Base-by-base conservation (phyloP, 495 filamentous ascomycete species). In the Podospora comata region DNA sequence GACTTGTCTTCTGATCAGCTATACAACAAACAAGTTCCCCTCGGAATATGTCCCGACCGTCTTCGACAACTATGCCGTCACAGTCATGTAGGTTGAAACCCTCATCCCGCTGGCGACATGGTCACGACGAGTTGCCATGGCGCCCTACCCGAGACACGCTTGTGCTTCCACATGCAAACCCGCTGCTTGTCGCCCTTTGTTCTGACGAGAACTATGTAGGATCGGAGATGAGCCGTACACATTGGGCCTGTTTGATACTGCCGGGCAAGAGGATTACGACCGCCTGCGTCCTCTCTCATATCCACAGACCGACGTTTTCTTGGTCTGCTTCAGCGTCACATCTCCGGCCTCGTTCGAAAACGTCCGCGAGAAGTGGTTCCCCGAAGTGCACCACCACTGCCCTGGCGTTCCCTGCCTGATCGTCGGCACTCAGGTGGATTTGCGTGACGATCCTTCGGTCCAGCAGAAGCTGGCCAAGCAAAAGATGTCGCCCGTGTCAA, bases 51-150 rank as follows among this genome's bases (percentile, higher is more conserved):
- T 99, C 23, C 95, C 95, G 26, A 99, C 95, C 23, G 95, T 99
- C 39, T 99, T 99, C 79, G 95, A 99, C 79, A 99, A 99, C 82
- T 99, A 99, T 89, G 95, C 95, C 19, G 95, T 99, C 76, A 99
- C 95, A 58, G 94, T 97, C 65, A 97, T 97, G 94, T 97, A 86
- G 89, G 94, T 91, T 62, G 58, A 66, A 11, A 57, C 68, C 70
- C 32, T 18, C 4, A 18, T 19, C 39, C 44, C 48, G 19, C 62
- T 19, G n/a, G 30, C 39, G 39, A 48, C 13, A 48, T 64, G 9
- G 28, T 39, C 70, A 61, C 59, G 32, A 53, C 11, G 34, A 63
- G 60, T 19, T 32, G 60, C 39, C 39, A 56, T 66, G 13, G 34
- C 65, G 70, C 62, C 56, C 30, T 27, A 28, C 48, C 54, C 59